A percentile compares a stretch with the other conserved stretches of the same genome.
Evolutionary conservation across 1,284 basidiomycete genomes (phyloP).

Genomic region (Rhodotorula sp.): DNA sequence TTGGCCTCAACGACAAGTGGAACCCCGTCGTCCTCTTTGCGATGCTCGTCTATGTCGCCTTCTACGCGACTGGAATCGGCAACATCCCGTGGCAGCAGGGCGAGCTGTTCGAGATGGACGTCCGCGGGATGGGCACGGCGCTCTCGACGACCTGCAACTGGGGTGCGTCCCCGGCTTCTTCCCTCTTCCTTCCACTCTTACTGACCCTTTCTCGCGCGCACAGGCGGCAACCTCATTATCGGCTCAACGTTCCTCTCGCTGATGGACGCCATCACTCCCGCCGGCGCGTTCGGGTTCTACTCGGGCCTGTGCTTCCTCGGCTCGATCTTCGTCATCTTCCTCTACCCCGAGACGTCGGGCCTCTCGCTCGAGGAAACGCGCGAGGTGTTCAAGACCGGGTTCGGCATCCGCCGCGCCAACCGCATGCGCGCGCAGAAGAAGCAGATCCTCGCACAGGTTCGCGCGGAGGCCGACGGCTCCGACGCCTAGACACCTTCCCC

Average conservation of each 20-base stretch:
- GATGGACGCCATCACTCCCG: conserved; percentile 70
- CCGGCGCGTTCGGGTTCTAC: conserved; percentile 76
- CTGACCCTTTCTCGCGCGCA: background rate
- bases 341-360: conserved; percentile 73
- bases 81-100: conserved; percentile 70
- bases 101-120: conserved; percentile 67
- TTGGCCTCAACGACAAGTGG: conserved; percentile 65
- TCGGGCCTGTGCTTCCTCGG: conserved; percentile 71
- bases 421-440: conserved; percentile 45
- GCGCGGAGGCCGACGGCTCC: conserved; percentile 1
- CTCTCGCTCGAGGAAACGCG: conserved; percentile 74
- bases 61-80: conserved; percentile 60
- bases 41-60: conserved; percentile 80
- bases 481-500: background rate
- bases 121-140: conserved; percentile 76
- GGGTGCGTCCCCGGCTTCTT: conserved; percentile 52
- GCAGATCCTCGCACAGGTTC: conserved; percentile 15
- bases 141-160: conserved; percentile 79
- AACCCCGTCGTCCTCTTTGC: conserved; percentile 70
- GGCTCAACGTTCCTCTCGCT: conserved; percentile 70
- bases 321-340: conserved; percentile 67
- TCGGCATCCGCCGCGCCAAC: conserved; percentile 54
- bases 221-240: conserved; percentile 68
- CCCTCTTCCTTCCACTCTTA: background rate
- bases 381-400: conserved; percentile 55